Conservation (phyloP, 306 rosid species). For the Quercus cerris region DNA sequence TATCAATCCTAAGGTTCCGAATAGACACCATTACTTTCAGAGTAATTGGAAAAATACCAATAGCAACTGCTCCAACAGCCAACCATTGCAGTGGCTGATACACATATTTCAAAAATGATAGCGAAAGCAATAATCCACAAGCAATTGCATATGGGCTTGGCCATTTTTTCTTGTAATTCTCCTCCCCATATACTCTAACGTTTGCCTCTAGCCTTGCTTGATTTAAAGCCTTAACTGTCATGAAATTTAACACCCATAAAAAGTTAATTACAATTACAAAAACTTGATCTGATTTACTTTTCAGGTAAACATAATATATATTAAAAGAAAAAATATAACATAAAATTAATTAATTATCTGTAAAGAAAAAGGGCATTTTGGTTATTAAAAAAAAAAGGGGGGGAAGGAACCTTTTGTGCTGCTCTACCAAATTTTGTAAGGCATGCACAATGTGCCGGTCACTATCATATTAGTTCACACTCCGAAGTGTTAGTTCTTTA, state of each 20-base stretch:
- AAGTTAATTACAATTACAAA: too few relatives aligned
- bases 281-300: too few relatives aligned
- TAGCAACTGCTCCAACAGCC: slow-evolving; percentile 73
- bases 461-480: too few relatives aligned
- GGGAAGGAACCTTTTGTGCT: too few relatives aligned
- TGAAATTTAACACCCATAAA: background rate
- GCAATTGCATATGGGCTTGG: slow-evolving; percentile 72
- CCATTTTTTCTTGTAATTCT: slow-evolving; percentile 53
- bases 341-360: too few relatives aligned
- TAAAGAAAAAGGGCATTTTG: too few relatives aligned
- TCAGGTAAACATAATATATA: too few relatives aligned
- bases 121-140: slow-evolving; percentile 53
- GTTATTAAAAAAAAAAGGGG: too few relatives aligned
- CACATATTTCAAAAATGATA: slow-evolving; percentile 58
- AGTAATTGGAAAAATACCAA: slow-evolving; percentile 48
- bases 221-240: slow-evolving; percentile 80
- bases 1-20: slow-evolving; percentile 58
- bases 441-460: too few relatives aligned
- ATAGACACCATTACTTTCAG: slow-evolving; percentile 49
- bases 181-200: slow-evolving; percentile 52
- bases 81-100: slow-evolving; percentile 54
- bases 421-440: too few relatives aligned
- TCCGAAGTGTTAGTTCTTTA: too few relatives aligned
- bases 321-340: too few relatives aligned
- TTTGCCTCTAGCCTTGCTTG: slow-evolving; percentile 81